Base-by-base conservation (phyloP, 192 early-diverging fungal genomes). In the Backusella westeae region DNA sequence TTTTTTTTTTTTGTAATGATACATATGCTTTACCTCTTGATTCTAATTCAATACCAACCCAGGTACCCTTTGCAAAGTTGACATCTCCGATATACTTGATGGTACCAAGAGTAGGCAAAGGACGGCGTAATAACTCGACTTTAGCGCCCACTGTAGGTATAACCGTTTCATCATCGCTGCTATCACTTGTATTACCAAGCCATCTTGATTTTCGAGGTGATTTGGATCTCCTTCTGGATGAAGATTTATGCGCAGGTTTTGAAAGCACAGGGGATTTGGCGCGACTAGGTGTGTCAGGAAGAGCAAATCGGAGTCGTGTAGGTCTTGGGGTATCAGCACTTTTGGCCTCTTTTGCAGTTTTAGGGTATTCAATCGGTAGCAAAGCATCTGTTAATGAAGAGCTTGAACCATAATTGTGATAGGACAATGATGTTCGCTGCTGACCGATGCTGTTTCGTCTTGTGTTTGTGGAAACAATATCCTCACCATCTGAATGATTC, bases 1-100 rank as follows among this genome's bases (percentile, higher is more conserved):
- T 26, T 59, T 59, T n/a, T n/a, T 44, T 26, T 59, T 59, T 59
- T 26, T 59, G 46, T 49, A 73, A 53, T 14, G 34, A 49, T 49
- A 49, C 19, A 49, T 49, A n/a, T 49, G 46, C 46, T 71, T 80
- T 80, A 80, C 79, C 36, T 68, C 80, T 41, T 26, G 76, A 78
- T 34, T 81, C 80, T 15, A 81, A 42, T 72, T 81, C 80, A 73
- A 81, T 65, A 15, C 80, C 80, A 35, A 71, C 80, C 80, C 80
- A 81, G 7, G 65, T 70, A 7, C 80, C 80, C 9, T 78, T 75
- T 41, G 73, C 41, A 42, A 74, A 77, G 4, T 46, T 59, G 2
- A 81, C 73, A 23, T 69, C 44, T 26, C 80, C 80, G 66, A 81
- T 74, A 35, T 72, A 81, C 15, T 77, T 77, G 38, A 81, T 77